Conservation (phyloP, 257 asterid genomes). For the Striga asiatica region DNA sequence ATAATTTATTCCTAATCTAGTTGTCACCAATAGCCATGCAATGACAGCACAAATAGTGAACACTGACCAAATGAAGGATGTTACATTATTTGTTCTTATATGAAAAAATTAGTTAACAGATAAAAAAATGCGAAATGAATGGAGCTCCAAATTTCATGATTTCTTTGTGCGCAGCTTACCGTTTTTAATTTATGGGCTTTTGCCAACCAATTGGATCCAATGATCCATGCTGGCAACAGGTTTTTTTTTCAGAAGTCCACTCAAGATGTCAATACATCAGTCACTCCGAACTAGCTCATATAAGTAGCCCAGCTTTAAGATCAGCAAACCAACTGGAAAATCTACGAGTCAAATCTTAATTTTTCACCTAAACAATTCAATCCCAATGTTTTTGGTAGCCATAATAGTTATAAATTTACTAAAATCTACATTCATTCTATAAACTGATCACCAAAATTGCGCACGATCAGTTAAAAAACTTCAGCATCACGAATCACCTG, state of each 20-base stretch:
- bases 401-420: neutral
- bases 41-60: too few relatives aligned
- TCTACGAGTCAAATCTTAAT: neutral
- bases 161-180: too few relatives aligned
- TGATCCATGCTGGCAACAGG: neutral
- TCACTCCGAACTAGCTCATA: neutral
- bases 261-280: neutral
- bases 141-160: neutral
- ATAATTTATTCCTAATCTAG: too few relatives aligned
- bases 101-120: too few relatives aligned
- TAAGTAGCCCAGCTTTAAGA: neutral
- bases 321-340: neutral
- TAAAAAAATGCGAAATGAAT: too few relatives aligned
- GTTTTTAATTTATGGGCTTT: neutral
- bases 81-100: too few relatives aligned
- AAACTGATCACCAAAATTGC: neutral
- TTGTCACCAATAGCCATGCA: too few relatives aligned
- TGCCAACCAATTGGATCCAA: neutral
- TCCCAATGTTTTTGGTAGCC: neutral
- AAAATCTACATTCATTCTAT: too few relatives aligned
- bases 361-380: neutral
- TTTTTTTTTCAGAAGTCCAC: neutral
- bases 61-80: too few relatives aligned
- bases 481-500: neutral
- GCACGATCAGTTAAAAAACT: too few relatives aligned